Evolutionary conservation across 2,329 filamentous ascomycete species (phyloP), one percentile per base, ranked within the genome.

Genomic region (Coniochaeta hoffmannii): DNA sequence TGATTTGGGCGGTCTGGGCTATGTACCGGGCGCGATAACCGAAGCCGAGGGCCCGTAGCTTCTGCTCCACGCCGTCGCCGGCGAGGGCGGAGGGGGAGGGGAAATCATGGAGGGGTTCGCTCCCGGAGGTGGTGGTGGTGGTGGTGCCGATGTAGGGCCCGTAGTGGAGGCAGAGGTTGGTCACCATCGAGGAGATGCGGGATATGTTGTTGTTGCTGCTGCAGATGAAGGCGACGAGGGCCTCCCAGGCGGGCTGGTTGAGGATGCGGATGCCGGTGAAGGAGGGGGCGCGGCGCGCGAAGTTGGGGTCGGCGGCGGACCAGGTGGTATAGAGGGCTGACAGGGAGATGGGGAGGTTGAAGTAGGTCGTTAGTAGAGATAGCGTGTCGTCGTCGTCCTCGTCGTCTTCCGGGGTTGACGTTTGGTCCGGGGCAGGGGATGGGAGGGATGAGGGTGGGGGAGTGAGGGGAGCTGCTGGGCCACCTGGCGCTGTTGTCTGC

Each of bases 141-240:
- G 96, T 69, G 41, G 85, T 77, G 14, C 83, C 89, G 54, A 97
- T 81, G 4, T 89, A 75, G 0, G 85, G 82, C 0, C 94, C 94
- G 65, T 97, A 99, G 65, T 95, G 81, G 28, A 81, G 70, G 68
- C 95, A 99, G 12, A 99, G 76, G 64, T 96, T 97, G 63, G 95
- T 86, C 64, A 88, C 91, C 94, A 99, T 99, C 71, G 95, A 89
- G 5, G 89, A 93, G 68, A 99, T 99, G 36, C 94, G 84, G 2
- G 86, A 81, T 58, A 99, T 99, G 68, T 99, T 97, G 73, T 99
- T 99, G 73, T 99, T 99, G 72, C 91, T 96, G 71, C 92, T 97
- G 78, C 94, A 99, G 60, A 99, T 99, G 71, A 99, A 99, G 56
- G 88, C 87, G 24, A 99, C 77, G 22, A 99, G 77, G 0, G 94